Base-by-base conservation (phyloP, 352 stramenopile genomes). In the Globisporangium emineosum region DNA sequence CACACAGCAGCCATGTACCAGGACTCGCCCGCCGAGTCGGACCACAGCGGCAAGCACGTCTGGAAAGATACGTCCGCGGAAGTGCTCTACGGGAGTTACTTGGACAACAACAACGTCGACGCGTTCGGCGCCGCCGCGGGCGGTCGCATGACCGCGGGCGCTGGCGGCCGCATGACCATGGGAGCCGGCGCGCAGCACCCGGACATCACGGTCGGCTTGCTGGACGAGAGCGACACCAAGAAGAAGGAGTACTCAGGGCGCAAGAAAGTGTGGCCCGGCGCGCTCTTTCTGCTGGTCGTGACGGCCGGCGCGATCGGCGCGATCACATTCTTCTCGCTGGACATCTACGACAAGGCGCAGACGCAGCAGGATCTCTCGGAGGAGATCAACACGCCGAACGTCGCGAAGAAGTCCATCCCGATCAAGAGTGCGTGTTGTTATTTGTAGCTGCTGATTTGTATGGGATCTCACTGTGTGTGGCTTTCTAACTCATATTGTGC, bases 231-330 rank as follows among this genome's bases (percentile, higher is more conserved):
- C 30, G 66, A 68, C 33, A 68, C 63, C 57, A 75, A 72, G 53
- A 71, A 79, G 42, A 77, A 78, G 55, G 68, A 73, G 27, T 92
- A 80, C 62, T 74, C 79, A 60, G 86, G 86, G 0, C 83, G 86
- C 30, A 92, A 92, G 66, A 75, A 79, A 27, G 83, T 92, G 21
- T 94, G 86, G 86, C 86, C 86, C 9, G 86, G 86, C 23, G 85
- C 83, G 60, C 69, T 94, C 4, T 73, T 92, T n/a, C 58, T 94
- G 29, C 62, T 94, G 13, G 3, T 91, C 7, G 71, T 90, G 19
- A 76, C 81, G 9, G 66, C 61, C 32, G 77, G 43, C 13, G 78
- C 81, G 6, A 66, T 89, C 15, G 62, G 59, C 5, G 71, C 80
- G 21, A 90, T 94, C 59, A 72, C 78, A 17, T 94, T 79, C 65